Conservation (phyloP, 2,329 filamentous ascomycete genomes). For the Trichoderma sp. region DNA sequence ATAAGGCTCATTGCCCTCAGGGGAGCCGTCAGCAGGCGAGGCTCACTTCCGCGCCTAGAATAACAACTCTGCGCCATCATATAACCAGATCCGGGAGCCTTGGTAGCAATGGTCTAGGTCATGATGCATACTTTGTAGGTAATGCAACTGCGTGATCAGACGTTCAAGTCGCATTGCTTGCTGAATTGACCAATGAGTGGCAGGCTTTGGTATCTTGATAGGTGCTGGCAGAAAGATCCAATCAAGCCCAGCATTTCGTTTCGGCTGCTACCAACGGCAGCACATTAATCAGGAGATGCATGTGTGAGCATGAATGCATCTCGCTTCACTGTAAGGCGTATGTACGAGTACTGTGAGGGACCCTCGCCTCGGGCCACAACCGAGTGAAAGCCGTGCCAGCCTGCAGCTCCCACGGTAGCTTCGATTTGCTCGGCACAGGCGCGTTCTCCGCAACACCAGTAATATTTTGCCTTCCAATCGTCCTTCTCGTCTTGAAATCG, state of each 20-base stretch:
- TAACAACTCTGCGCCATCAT: neutral
- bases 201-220: neutral
- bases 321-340: conserved; percentile 6
- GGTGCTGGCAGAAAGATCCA: neutral
- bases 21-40: conserved; percentile 12
- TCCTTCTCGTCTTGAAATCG: neutral
- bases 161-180: neutral
- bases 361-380: conserved; percentile 7
- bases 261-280: neutral
- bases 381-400: conserved; percentile 6
- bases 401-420: neutral
- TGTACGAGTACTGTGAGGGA: conserved; percentile 10
- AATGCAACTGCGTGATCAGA: neutral
- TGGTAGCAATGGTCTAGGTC: neutral
- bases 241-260: neutral
- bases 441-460: neutral
- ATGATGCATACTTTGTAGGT: neutral
- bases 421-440: neutral
- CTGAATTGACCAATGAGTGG: neutral
- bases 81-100: neutral
- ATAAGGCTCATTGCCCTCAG: conserved; percentile 6
- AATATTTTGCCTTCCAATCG: neutral
- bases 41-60: conserved; percentile 9
- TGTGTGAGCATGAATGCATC: neutral
- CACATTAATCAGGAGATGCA: neutral